Evolutionary conservation across 2,329 filamentous ascomycete species (phyloP), one percentile per base, ranked within the genome.

Genomic region (Xylariaceae sp.): DNA sequence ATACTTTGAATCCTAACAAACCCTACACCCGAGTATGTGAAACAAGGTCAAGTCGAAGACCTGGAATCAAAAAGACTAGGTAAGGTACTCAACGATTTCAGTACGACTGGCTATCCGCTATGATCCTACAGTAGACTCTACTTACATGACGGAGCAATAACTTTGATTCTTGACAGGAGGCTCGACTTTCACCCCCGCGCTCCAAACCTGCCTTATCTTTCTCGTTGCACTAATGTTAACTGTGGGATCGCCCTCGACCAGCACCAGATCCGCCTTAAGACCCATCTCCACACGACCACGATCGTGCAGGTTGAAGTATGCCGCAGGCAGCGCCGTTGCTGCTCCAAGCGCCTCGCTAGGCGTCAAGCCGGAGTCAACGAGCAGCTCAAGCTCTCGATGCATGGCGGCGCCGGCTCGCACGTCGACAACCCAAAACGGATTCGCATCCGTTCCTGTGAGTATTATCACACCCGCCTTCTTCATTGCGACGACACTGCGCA

Each of bases 361-460:
- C 12, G 51, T 55, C 22, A 65, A 39, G 2, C 62, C 60, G 6
- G 61, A 62, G 11, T 53, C 51, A 22, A 63, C 60, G 7, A 66
- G 50, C 11, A 62, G 47, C 31, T 62, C 52, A 12, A 66, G 53
- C 49, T 67, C 63, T 38, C 53, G 47, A 48, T 66, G 64, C 38
- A 66, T 42, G 18, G 57, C 47, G 11, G 27, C 47, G 12, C 57
- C 58, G 11, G 44, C 42, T 19, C 41, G 33, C 5, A 14, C 15
- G 9, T 12, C 12, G 33, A 36, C 33, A 15, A 36, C 35, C 2
- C 47, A 49, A 15, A 45, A 51, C 44, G 57, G 38, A 33, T 55
- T 49, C 30, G 63, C 56, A 14, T 63, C 63, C 15, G 65, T 66
- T 9, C 66, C 66, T 2, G 60, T 61, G 39, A 62, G 56, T 19